phyloP scores from a whole-genome alignment of 2,329 filamentous ascomycete species.

The Colletotrichum camelliae region DNA sequence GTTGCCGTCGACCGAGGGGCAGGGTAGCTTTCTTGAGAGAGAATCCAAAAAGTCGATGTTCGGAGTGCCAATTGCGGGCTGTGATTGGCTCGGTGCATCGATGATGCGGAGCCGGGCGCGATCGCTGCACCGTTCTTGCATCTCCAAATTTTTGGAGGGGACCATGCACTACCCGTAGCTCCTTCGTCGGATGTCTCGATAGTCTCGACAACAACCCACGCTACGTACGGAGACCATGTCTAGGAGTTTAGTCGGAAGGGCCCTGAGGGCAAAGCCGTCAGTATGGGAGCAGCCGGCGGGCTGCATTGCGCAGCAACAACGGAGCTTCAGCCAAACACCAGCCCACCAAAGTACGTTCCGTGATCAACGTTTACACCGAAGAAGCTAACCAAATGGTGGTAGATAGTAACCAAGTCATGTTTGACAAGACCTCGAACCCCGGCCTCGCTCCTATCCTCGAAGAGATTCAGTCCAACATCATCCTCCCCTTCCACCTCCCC shows the following conservation, averaged over 20 bases:
- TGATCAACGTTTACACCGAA: background rate
- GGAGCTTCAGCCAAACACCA: conserved; percentile 22
- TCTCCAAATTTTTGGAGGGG: conserved; percentile 16
- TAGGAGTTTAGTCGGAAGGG: conserved; percentile 17
- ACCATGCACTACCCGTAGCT: conserved; percentile 2
- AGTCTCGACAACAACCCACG: background rate
- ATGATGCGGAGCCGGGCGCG: conserved; percentile 20
- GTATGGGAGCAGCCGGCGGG: conserved; percentile 14
- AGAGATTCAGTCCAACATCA: conserved; percentile 61
- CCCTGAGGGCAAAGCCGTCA: conserved; percentile 19
- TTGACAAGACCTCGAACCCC: conserved; percentile 55
- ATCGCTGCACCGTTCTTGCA: background rate
- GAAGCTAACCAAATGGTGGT: background rate
- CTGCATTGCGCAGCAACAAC: conserved; percentile 16
- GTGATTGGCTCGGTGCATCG: conserved; percentile 42
- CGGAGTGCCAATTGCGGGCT: conserved; percentile 18
- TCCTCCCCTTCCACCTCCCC: conserved; percentile 66
- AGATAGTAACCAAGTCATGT: conserved; percentile 41
- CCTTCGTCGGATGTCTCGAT: background rate
- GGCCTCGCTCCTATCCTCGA: conserved; percentile 59
- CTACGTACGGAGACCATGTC: background rate
- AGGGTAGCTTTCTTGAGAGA: background rate
- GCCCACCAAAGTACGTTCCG: conserved; percentile 4
- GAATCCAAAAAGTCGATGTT: conserved; percentile 22
- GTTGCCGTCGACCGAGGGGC: background rate